These are phyloP conservation scores for Penicillium sp. DNA, from an alignment of 2,329 filamentous ascomycete genomes.

Conservation along the genomic window DNA sequence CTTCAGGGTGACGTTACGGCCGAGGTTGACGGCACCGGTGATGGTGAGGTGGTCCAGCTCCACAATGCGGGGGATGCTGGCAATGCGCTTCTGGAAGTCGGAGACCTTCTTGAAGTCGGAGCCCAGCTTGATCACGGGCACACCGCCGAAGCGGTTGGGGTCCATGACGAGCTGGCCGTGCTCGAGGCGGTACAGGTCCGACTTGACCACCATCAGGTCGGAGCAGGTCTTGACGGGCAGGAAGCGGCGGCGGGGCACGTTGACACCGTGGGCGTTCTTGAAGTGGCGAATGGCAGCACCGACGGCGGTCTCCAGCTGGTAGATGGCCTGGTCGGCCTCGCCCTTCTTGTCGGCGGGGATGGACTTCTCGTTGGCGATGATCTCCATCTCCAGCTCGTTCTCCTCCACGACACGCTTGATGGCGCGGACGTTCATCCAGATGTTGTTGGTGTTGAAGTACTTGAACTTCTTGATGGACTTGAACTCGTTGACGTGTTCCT, in stretches of 20 bases:
- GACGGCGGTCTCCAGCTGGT: slow-evolving; percentile 97
- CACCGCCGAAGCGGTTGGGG: slow-evolving; percentile 91
- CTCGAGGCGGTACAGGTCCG: slow-evolving; percentile 96
- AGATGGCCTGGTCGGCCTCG: slow-evolving; percentile 93
- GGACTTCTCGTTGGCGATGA: slow-evolving; percentile 98
- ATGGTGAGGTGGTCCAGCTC: slow-evolving; percentile 78
- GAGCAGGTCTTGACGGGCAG: slow-evolving; percentile 99
- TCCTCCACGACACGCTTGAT: slow-evolving; percentile 99
- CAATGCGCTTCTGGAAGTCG: slow-evolving; percentile 56
- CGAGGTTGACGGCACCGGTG: slow-evolving; percentile 94
- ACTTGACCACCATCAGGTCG: slow-evolving; percentile 99
- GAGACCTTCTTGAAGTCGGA: slow-evolving; percentile 99
- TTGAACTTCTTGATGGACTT: slow-evolving; percentile 99
- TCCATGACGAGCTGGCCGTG: slow-evolving; percentile 98
- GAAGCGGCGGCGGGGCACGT: slow-evolving; percentile 95
- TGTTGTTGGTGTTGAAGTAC: slow-evolving; percentile 99
- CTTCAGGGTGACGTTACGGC: slow-evolving; percentile 92
- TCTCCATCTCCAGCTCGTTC: slow-evolving; percentile 98
- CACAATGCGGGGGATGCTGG: slow-evolving; percentile 51
- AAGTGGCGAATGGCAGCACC: slow-evolving; percentile 99
- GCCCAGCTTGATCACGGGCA: slow-evolving; percentile 97
- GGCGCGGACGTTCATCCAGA: slow-evolving; percentile 97
- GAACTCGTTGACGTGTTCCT: slow-evolving; percentile 99
- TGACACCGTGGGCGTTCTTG: slow-evolving; percentile 97
- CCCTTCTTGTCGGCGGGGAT: slow-evolving; percentile 99